phyloP scores from a whole-genome alignment of 192 early-diverging fungal species.

The Backusella sp. region DNA sequence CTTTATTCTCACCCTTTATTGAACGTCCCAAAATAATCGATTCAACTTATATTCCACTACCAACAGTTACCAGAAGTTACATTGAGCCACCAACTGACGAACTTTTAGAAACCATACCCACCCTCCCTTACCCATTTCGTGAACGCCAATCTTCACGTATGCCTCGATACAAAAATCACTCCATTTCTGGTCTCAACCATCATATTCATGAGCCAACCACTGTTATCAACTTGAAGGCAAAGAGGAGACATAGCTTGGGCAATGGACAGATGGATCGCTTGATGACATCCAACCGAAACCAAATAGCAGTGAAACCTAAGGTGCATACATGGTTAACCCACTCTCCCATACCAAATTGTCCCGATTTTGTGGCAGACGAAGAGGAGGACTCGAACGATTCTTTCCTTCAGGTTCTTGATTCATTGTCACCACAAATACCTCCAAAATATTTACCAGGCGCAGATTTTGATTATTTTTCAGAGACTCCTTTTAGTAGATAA shows the following conservation, averaged over 20 bases:
- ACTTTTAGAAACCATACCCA: not conserved
- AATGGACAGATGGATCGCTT: not conserved
- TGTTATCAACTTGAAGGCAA: not conserved
- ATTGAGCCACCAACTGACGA: not conserved
- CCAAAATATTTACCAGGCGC: not conserved
- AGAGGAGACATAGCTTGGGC: not conserved
- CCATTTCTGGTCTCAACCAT: not conserved
- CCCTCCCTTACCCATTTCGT: not conserved
- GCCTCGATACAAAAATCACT: not conserved
- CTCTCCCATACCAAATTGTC: not conserved
- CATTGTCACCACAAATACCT: not conserved
- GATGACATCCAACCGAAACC: not conserved
- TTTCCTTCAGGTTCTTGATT: not conserved
- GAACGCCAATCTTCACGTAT: not conserved
- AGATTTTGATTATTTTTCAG: not conserved
- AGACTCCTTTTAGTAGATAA: not conserved
- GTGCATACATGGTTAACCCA: not conserved
- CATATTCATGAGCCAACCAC: not conserved
- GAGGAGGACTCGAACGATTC: not conserved
- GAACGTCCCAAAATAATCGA: not conserved
- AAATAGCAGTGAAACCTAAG: not conserved
- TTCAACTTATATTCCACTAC: not conserved
- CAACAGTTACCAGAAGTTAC: not conserved
- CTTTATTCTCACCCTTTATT: not conserved
- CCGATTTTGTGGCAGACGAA: not conserved